Base-by-base conservation (phyloP, 176 grass and related monocot species). In the Cymbopogon citratus region DNA sequence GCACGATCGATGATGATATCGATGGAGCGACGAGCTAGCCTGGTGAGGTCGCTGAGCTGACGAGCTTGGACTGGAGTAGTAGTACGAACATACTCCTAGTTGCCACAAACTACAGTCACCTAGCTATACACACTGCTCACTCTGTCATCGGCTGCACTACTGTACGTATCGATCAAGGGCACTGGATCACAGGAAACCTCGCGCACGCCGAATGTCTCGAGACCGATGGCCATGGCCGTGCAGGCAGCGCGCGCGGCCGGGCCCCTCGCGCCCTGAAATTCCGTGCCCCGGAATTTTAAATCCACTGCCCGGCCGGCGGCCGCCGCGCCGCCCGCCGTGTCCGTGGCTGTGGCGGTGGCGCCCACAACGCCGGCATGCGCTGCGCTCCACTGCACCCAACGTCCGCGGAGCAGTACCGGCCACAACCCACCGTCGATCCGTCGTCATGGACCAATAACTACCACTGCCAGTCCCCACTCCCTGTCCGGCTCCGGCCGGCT, bases 211-310 rank as follows among this genome's bases (percentile, higher is more conserved):
- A 54, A n/a, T n/a, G 51, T n/a, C 18, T 54, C 18, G 49, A 54
- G 49, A 54, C 51, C 7, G 52, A 54, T 23, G 19, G 49, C 49
- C 6, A 12, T 45, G 46, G 51, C 19, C 51, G 19, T n/a, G 57
- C 57, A 25, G n/a, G 57, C 57, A 12, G 57, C 23, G 23, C n/a
- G 57, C 23, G 23, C n/a, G 57, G 0, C 59, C 52, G 59, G 59
- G 59, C 59, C 59, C 59, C 59, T 10, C 61, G 13, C 12, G 19
- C 10, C 83, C 87, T 89, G 66, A 89, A 85, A 85, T 89, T 89
- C 78, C 71, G 87, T 73, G 83, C 87, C 63, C 11, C 9, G 12
- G 12, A 31, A 69, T 75, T 89, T 57, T 57, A 54, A n/a, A 19
- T 48, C 48, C 1, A 11, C 7, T 39, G 9, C 38, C 38, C 40